Evolutionary conservation across 345 rosid genomes (phyloP).

Genomic region (Corchorus capsularis): DNA sequence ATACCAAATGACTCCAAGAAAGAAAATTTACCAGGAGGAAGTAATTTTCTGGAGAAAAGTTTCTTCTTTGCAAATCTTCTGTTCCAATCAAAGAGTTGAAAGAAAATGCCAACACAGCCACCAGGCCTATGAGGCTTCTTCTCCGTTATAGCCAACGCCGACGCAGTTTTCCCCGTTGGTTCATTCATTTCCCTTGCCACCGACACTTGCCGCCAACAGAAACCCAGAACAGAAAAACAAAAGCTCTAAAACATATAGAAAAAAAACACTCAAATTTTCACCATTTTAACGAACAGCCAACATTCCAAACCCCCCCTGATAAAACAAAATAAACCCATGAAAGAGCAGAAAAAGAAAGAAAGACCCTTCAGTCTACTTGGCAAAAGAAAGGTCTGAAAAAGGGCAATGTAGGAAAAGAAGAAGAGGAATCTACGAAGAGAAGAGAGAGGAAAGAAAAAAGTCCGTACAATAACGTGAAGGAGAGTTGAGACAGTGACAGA

Average conservation of each 20-base stretch:
- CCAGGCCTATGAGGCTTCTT: constrained; percentile 63
- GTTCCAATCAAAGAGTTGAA: constrained; percentile 92
- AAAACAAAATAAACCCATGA: constrained; percentile 22
- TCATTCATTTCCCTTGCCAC: constrained; percentile 56
- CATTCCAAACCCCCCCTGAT: constrained; percentile 13
- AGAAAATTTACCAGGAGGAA: constrained; percentile 59
- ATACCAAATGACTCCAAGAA: background rate
- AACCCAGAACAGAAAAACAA: constrained; percentile 5
- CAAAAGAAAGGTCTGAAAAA: constrained; percentile 23
- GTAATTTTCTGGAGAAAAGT: constrained; percentile 74
- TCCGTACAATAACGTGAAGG: constrained; percentile 23
- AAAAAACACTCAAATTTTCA: constrained; percentile 12
- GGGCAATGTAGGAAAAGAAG: constrained; percentile 27
- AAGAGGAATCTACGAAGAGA: background rate
- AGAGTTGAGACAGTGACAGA: constrained; percentile 13
- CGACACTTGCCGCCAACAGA: constrained; percentile 8
- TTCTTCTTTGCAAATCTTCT: constrained; percentile 79
- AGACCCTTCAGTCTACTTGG: constrained; percentile 11
- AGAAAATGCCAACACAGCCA: constrained; percentile 92
- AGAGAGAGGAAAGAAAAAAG: background rate
- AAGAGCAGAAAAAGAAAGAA: constrained; percentile 8
- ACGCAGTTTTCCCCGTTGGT: constrained; percentile 35
- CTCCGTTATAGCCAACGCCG: constrained; percentile 68
- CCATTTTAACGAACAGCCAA: constrained; percentile 15
- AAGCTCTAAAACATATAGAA: constrained; percentile 7